A percentile compares a stretch with the other conserved stretches of the same genome.
These are phyloP conservation scores for Carex pumila DNA, from an alignment of 176 grass and related monocot genomes.

Conservation along the genomic window DNA sequence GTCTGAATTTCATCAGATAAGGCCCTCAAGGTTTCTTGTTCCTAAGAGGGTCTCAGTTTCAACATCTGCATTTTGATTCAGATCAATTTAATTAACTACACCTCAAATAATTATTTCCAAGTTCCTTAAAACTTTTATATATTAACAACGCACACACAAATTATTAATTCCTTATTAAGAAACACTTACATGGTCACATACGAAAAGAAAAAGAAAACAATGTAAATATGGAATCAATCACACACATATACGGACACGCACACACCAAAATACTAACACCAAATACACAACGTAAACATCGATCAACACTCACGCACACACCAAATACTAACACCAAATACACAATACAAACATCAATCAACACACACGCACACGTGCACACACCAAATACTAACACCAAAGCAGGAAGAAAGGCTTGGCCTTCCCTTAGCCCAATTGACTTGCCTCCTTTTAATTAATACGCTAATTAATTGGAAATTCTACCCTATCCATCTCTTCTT, in stretches of 20 bases:
- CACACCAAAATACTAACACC: background rate
- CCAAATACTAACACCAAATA: background rate
- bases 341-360: background rate
- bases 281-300: too few species aligned
- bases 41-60: too few species aligned
- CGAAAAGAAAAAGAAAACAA: too few species aligned
- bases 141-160: too few species aligned
- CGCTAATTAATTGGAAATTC: background rate
- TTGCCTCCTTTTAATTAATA: constrained; percentile 47
- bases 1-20: too few species aligned
- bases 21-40: too few species aligned
- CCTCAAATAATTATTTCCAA: too few species aligned
- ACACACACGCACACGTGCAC: background rate
- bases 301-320: background rate
- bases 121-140: too few species aligned
- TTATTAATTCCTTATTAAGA: too few species aligned
- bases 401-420: constrained; percentile 76
- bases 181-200: too few species aligned
- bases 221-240: background rate
- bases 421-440: constrained; percentile 71
- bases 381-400: constrained; percentile 1
- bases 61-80: too few species aligned
- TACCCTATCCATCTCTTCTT: background rate
- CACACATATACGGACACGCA: background rate
- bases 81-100: too few species aligned